Conservation (phyloP, 768 basidiomycete genomes). For the Albatrellus ellisii region DNA sequence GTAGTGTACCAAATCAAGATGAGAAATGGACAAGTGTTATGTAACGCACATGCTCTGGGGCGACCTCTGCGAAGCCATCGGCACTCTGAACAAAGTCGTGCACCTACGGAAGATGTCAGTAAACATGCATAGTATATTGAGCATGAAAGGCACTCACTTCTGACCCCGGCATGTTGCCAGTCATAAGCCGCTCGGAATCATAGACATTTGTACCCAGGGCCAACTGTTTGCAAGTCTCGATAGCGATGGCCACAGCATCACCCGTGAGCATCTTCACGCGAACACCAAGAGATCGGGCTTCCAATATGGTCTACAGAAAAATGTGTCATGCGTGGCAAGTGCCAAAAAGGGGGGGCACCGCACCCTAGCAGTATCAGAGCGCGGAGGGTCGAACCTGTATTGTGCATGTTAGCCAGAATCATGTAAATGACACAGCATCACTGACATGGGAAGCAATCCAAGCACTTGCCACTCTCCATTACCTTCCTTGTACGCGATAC, state of each 20-base stretch:
- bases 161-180: slow-evolving; percentile 29
- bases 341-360: slow-evolving; percentile 9
- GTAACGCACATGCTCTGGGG: slow-evolving; percentile 29
- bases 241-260: slow-evolving; percentile 36
- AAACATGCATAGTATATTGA: not conserved
- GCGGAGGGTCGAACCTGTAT: slow-evolving; percentile 33
- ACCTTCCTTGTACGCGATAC: slow-evolving; percentile 31
- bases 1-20: not conserved
- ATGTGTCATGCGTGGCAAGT: not conserved
- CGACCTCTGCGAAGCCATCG: slow-evolving; percentile 38
- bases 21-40: not conserved
- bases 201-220: slow-evolving; percentile 32
- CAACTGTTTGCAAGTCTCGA: slow-evolving; percentile 33
- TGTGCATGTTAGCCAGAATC: slow-evolving; percentile 8
- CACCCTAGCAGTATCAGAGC: slow-evolving; percentile 27
- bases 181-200: slow-evolving; percentile 31
- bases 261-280: slow-evolving; percentile 39
- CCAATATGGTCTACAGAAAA: slow-evolving; percentile 24
- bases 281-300: slow-evolving; percentile 30
- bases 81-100: slow-evolving; percentile 34
- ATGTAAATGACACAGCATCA: not conserved
- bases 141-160: slow-evolving; percentile 13
- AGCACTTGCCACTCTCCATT: slow-evolving; percentile 30
- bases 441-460: slow-evolving; percentile 22
- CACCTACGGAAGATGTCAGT: slow-evolving; percentile 12